These are phyloP conservation scores for Juglanconis oblonga DNA, from an alignment of 2,329 filamentous ascomycete genomes.

Conservation along the genomic window DNA sequence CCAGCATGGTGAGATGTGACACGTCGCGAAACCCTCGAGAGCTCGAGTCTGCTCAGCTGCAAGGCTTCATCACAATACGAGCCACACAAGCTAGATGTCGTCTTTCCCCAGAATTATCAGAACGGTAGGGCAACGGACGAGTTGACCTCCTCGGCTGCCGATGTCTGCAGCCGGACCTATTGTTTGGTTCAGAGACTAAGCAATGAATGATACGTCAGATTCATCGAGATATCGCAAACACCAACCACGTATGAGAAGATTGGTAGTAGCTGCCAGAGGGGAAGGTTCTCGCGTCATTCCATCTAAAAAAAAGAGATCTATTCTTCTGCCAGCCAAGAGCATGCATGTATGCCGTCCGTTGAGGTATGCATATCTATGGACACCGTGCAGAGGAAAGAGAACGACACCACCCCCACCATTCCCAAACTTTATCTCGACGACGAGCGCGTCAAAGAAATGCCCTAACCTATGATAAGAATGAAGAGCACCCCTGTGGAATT, in stretches of 20 bases:
- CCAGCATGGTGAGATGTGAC: constrained; percentile 15
- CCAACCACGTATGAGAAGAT: background rate
- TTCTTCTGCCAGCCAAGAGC: constrained; percentile 13
- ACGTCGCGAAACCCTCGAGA: constrained; percentile 1
- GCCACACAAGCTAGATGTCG: constrained; percentile 3
- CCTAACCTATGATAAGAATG: background rate
- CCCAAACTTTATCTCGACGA: background rate
- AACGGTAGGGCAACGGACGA: background rate
- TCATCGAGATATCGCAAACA: background rate
- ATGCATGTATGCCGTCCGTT: constrained; percentile 4
- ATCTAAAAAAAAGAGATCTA: constrained; percentile 1
- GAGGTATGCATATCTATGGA: constrained; percentile 12
- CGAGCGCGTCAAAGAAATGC: too few relatives aligned
- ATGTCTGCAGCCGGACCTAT: background rate
- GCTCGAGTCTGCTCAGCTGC: background rate
- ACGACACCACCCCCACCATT: background rate
- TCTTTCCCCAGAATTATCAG: background rate
- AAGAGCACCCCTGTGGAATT: background rate
- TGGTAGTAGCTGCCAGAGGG: background rate
- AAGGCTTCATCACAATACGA: constrained; percentile 13
- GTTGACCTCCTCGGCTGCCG: background rate
- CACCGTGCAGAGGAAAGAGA: constrained; percentile 14
- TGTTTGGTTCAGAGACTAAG: background rate
- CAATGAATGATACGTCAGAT: background rate
- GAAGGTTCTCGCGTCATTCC: background rate